Evolutionary conservation across 2,329 filamentous ascomycete genomes (phyloP), one percentile per base, ranked within the genome.

Genomic region (Ampelomyces quisqualis): DNA sequence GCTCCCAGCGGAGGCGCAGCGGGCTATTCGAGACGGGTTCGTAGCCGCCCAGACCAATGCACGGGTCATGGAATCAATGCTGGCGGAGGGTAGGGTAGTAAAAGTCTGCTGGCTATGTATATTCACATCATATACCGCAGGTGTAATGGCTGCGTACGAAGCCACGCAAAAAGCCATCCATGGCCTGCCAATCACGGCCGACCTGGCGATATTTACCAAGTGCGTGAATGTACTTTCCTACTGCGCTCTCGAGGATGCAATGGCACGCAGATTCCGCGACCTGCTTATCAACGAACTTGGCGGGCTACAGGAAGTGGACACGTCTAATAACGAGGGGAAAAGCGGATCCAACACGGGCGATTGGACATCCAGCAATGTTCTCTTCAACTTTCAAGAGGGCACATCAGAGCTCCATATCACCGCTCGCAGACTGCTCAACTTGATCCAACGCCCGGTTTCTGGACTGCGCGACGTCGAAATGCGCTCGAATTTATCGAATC

Each of bases 41-140:
- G 34, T 47, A 33, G 51, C 53, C 3, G 54, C 54, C 5, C 39
- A 47, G 21, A 42, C 34, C 7, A 45, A 46, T n/a, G 49, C 53
- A 3, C 35, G 50, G 9, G 42, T 56, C 2, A 44, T 57, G 19
- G 35, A 22, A 11, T 27, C 55, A 1, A 47, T 56, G 38, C 22
- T 37, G 19, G 17, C 38, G 8, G 50, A 53, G 24, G 44, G 36
- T 2, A 43, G 41, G 19, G 40, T 57, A 13, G 45, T 53, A 6
- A 45, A 53, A 29, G 34, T 51, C 4, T 58, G 54, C 32, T 58
- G 54, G 54, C 36, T 58, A 23, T 58, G 50, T 48, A 54, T 58
- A 41, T 56, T 43, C 26, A 49, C 50, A 4, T 34, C 54, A 5
- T 55, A 51, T 19, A 55, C 49, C 0, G 31, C 51, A 3, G 43